Evolutionary conservation across 768 basidiomycete genomes (phyloP), one percentile per base, ranked within the genome.

Genomic region (Pleurotus cornucopiae): DNA sequence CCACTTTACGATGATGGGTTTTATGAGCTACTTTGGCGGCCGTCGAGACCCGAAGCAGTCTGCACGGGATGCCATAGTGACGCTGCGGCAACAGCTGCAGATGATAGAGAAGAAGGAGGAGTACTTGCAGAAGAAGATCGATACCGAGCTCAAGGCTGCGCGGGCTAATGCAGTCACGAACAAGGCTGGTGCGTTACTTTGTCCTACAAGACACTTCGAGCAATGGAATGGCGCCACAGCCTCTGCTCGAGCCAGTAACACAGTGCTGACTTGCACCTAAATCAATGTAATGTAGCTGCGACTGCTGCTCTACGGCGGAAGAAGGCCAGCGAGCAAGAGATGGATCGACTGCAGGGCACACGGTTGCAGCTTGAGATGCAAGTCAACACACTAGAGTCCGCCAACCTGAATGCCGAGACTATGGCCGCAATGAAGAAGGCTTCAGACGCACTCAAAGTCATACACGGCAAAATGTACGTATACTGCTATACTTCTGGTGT

Each of bases 41-140:
- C 81, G 85, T 61, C 83, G 85, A 63, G 89, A 95, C 67, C 80
- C 91, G 20, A 91, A 90, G 71, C 85, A 89, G 72, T 77, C 86
- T 23, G 88, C 96, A 45, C 82, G 93, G 60, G 92, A 97, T 68
- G 92, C 97, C 47, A 99, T 99, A 70, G 89, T 98, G 58, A 81
- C 81, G 45, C 78, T 99, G 63, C 85, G 96, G 66, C 89, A 96
- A 73, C 94, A 98, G 70, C 81, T 98, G 60, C 84, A 92, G 73
- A 89, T 96, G 86, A 85, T 98, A 63, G 94, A 98, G 83, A 99
- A 98, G 92, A 98, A 96, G 79, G 97, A 98, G 76, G 96, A 98
- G 70, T 80, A 91, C 71, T 76, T 98, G 59, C 88, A 89, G 80
- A 94, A 91, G 84, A 94, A 95, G 85, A 91, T 97, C 61, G 94